A percentile compares a stretch with the other conserved stretches of the same genome.
phyloP scores from a whole-genome alignment of 2,329 filamentous ascomycete genomes.

The Graphilbum fragrans region DNA sequence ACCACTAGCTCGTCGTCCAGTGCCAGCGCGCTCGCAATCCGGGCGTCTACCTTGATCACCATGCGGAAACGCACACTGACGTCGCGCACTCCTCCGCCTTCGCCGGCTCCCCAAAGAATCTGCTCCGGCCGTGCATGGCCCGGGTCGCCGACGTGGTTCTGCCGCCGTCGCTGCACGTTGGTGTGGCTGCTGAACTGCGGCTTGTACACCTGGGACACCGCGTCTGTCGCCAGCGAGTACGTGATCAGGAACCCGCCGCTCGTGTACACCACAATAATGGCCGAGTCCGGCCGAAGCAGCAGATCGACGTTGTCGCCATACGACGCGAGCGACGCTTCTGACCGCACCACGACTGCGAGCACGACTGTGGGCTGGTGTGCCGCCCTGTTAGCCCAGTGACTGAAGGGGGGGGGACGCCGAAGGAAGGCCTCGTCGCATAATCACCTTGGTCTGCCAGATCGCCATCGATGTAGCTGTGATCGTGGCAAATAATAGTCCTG shows the following conservation, averaged over 20 bases:
- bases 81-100: slow-evolving; percentile 72
- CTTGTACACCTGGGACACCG: slow-evolving; percentile 72
- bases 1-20: slow-evolving; percentile 89
- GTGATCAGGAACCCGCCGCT: slow-evolving; percentile 80
- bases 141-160: slow-evolving; percentile 47
- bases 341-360: slow-evolving; percentile 74
- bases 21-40: slow-evolving; percentile 76
- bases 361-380: slow-evolving; percentile 66
- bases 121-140: slow-evolving; percentile 44
- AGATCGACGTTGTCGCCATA: slow-evolving; percentile 82
- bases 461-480: slow-evolving; percentile 77
- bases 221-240: slow-evolving; percentile 80
- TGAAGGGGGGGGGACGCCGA: too few species aligned
- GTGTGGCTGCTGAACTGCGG: slow-evolving; percentile 61
- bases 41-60: slow-evolving; percentile 96
- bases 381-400: too few species aligned
- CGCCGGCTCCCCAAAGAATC: slow-evolving; percentile 63
- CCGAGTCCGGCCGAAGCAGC: slow-evolving; percentile 78
- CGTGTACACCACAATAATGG: slow-evolving; percentile 85
- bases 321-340: slow-evolving; percentile 61
- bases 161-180: slow-evolving; percentile 49
- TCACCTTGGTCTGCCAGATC: slow-evolving; percentile 93
- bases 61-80: slow-evolving; percentile 87
- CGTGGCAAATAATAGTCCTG: slow-evolving; percentile 73
- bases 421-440: too few species aligned